Percentiles rank a stretch among this genome's conserved stretches.
phyloP scores from a whole-genome alignment of 164 flowering plant species.

The Tetracentron sinense region DNA sequence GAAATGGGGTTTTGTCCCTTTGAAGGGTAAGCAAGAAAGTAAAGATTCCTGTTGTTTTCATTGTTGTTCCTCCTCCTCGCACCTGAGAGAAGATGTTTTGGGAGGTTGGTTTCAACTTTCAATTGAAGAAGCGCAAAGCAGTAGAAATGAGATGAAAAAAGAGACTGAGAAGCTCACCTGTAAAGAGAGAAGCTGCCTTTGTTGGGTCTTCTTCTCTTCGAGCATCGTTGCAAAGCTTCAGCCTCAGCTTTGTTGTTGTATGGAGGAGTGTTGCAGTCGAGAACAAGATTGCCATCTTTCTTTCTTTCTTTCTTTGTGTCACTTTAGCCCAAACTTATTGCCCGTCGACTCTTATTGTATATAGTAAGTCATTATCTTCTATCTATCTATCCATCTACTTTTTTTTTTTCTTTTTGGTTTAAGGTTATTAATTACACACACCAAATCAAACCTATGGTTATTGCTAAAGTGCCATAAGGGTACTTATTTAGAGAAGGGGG shows the following conservation, averaged over 20 bases:
- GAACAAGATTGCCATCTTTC: conserved; percentile 17
- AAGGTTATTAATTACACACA: too few relatives aligned
- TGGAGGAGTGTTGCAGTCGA: conserved; percentile 11
- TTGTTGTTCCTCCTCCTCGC: conserved; percentile 7
- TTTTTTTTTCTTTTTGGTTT: too few relatives aligned
- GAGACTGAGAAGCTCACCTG: background rate
- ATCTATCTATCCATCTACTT: too few relatives aligned
- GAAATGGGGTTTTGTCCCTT: conserved; percentile 18
- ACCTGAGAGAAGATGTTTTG: conserved; percentile 7
- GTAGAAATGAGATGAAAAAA: background rate
- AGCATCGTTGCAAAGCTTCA: conserved; percentile 7
- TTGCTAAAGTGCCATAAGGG: too few relatives aligned
- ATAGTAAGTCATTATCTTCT: too few relatives aligned
- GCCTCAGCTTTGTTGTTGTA: conserved; percentile 5
- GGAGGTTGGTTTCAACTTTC: background rate
- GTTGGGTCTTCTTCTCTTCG: conserved; percentile 1
- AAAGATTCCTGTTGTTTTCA: conserved; percentile 2
- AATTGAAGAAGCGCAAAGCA: background rate
- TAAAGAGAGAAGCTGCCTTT: background rate
- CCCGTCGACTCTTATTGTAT: too few relatives aligned
- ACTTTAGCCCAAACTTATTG: too few relatives aligned
- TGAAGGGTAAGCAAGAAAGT: conserved; percentile 17
- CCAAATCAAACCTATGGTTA: too few relatives aligned
- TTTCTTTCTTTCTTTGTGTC: background rate
- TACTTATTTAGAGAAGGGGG: too few relatives aligned